phyloP scores from a whole-genome alignment of 495 filamentous ascomycete species.

The Aspergillus sclerotiicarbonarius region DNA sequence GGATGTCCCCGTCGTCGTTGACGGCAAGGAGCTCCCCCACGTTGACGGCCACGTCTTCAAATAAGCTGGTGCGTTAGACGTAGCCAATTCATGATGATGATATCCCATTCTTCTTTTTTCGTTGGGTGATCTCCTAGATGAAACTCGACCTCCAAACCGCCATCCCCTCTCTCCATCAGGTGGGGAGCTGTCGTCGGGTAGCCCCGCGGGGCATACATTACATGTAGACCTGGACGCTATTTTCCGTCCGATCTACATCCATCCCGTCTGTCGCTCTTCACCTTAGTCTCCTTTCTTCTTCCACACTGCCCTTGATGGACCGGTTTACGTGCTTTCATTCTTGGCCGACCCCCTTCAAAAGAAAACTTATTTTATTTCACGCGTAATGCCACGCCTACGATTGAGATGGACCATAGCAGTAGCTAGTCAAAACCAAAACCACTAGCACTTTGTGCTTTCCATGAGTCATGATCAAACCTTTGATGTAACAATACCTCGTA shows the following conservation, averaged over 20 bases:
- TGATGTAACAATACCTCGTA: background rate
- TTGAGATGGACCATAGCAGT: conserved; percentile 8
- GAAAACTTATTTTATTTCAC: conserved; percentile 6
- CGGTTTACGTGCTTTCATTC: conserved; percentile 17
- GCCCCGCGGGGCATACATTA: background rate
- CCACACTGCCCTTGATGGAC: conserved; percentile 15
- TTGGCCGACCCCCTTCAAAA: conserved; percentile 10
- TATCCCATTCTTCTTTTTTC: conserved; percentile 19
- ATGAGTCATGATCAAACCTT: background rate
- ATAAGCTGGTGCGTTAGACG: conserved; percentile 54
- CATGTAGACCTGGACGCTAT: background rate
- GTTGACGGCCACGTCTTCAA: conserved; percentile 98
- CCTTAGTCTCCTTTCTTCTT: conserved; percentile 4
- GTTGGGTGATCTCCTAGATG: conserved; percentile 15
- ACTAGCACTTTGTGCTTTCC: conserved; percentile 1
- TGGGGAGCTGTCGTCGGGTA: background rate
- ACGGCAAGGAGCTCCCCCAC: conserved; percentile 76
- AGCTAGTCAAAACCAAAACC: conserved; percentile 6
- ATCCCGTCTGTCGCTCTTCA: background rate
- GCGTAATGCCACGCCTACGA: conserved; percentile 15
- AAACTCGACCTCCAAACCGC: background rate
- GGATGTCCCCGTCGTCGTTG: conserved; percentile 74
- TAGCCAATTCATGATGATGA: conserved; percentile 19
- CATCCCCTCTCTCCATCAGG: background rate
- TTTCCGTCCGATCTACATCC: background rate